Conservation (phyloP, 306 rosid species). For the Quercus gilva region DNA sequence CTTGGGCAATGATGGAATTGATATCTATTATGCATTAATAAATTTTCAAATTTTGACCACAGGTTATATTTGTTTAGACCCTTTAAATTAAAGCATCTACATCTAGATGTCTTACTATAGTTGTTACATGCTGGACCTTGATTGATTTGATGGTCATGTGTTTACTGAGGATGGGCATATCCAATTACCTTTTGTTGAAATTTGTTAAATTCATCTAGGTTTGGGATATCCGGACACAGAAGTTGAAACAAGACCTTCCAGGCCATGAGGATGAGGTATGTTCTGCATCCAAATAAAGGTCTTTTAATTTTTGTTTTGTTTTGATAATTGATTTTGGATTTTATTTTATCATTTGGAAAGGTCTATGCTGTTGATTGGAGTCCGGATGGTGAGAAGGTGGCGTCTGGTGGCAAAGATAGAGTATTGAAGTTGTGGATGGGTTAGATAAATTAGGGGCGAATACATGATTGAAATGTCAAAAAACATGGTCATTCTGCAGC, state of each 20-base stretch:
- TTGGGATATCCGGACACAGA: constrained; percentile 83
- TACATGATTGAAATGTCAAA: not conserved
- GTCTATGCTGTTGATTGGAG: constrained; percentile 97
- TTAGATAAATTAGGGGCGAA: constrained; percentile 23
- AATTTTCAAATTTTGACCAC: too few relatives aligned
- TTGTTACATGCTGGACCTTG: not conserved
- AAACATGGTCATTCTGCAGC: not conserved
- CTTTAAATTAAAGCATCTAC: not conserved
- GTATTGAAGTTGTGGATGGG: constrained; percentile 98
- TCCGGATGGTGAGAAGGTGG: constrained; percentile 97
- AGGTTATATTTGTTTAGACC: not conserved
- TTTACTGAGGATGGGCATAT: too few relatives aligned
- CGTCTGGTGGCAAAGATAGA: constrained; percentile 95
- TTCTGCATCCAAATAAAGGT: not conserved
- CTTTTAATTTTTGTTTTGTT: not conserved
- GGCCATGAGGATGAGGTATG: constrained; percentile 95
- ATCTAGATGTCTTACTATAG: not conserved
- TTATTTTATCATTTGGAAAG: constrained; percentile 32
- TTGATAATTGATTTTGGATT: constrained; percentile 11
- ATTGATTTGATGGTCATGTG: too few relatives aligned
- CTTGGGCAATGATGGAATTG: not conserved
- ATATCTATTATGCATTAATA: not conserved
- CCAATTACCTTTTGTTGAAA: constrained; percentile 2
- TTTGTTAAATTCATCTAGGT: constrained; percentile 44
- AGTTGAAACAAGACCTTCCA: constrained; percentile 93